phyloP scores from a whole-genome alignment of 1,284 basidiomycete species.

The Ustilago bromivora region DNA sequence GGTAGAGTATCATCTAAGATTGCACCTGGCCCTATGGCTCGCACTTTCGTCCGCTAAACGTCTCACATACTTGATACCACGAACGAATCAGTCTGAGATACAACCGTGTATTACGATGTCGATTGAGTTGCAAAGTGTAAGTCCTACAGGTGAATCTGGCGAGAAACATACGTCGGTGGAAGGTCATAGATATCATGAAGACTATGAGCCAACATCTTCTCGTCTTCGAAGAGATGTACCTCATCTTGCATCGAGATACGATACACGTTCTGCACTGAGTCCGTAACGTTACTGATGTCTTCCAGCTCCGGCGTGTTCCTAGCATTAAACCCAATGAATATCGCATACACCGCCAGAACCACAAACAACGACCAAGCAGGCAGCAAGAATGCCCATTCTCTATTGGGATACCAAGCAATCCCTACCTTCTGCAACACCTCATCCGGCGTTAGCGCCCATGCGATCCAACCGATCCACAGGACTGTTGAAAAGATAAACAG shows the following conservation, averaged over 20 bases:
- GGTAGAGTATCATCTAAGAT: constrained; percentile 24
- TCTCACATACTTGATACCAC: constrained; percentile 12
- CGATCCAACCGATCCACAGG: constrained; percentile 49
- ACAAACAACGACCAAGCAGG: constrained; percentile 58
- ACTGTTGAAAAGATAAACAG: constrained; percentile 59
- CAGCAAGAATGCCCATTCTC: constrained; percentile 60
- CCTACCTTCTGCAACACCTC: constrained; percentile 38
- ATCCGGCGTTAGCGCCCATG: constrained; percentile 56
- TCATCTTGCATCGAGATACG: constrained; percentile 16
- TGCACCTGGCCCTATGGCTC: constrained; percentile 44
- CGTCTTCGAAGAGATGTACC: constrained; percentile 28
- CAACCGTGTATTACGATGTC: neutral
- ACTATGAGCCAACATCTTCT: constrained; percentile 6
- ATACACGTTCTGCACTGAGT: constrained; percentile 31
- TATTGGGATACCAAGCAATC: constrained; percentile 60
- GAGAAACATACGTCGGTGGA: constrained; percentile 50
- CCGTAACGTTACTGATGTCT: constrained; percentile 39
- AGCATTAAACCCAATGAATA: constrained; percentile 50
- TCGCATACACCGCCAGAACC: constrained; percentile 53
- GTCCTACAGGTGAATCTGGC: constrained; percentile 28
- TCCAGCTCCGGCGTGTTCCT: constrained; percentile 45
- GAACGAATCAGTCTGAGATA: neutral
- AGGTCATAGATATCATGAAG: constrained; percentile 52
- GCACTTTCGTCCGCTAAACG: constrained; percentile 37
- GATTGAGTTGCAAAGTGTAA: neutral